phyloP scores from a whole-genome alignment of 768 basidiomycete genomes.

The Candolleomyces aberdarensis region DNA sequence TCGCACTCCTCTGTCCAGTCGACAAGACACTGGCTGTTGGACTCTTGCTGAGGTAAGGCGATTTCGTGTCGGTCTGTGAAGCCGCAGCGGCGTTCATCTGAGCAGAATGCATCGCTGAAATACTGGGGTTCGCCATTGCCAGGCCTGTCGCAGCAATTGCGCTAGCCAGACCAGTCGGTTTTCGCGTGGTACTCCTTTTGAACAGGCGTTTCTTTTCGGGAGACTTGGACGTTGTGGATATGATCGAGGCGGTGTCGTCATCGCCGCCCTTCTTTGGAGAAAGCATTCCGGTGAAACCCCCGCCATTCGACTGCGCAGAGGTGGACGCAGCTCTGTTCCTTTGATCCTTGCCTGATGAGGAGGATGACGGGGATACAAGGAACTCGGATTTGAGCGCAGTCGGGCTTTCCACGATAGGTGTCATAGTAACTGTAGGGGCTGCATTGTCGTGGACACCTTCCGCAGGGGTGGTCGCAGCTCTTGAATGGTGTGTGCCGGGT shows the following conservation, averaged over 20 bases:
- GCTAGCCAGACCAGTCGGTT: constrained; percentile 60
- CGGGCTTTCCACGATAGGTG: constrained; percentile 45
- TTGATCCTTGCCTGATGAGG: neutral
- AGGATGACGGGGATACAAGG: constrained; percentile 5
- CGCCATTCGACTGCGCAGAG: constrained; percentile 1
- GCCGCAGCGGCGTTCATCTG: constrained; percentile 17
- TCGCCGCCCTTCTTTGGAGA: constrained; percentile 15
- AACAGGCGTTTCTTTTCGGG: constrained; percentile 40
- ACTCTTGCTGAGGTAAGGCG: constrained; percentile 10
- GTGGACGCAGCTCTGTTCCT: constrained; percentile 3
- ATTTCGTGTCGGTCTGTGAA: neutral
- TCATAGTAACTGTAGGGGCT: constrained; percentile 14
- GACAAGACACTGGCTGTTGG: neutral
- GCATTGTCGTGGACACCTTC: constrained; percentile 13
- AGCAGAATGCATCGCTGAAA: constrained; percentile 46
- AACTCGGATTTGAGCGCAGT: constrained; percentile 34
- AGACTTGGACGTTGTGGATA: constrained; percentile 20
- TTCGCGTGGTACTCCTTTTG: constrained; percentile 39
- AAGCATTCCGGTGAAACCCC: neutral
- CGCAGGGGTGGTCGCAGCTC: constrained; percentile 26
- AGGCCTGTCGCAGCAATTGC: constrained; percentile 66
- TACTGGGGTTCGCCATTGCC: constrained; percentile 58
- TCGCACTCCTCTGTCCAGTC: constrained; percentile 5
- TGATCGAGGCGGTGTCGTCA: constrained; percentile 18
- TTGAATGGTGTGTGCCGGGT: constrained; percentile 15